A percentile compares a stretch with the other conserved stretches of the same genome.
Conservation (phyloP, 2,329 filamentous ascomycete genomes). For the Stachybotrys chartarum region DNA sequence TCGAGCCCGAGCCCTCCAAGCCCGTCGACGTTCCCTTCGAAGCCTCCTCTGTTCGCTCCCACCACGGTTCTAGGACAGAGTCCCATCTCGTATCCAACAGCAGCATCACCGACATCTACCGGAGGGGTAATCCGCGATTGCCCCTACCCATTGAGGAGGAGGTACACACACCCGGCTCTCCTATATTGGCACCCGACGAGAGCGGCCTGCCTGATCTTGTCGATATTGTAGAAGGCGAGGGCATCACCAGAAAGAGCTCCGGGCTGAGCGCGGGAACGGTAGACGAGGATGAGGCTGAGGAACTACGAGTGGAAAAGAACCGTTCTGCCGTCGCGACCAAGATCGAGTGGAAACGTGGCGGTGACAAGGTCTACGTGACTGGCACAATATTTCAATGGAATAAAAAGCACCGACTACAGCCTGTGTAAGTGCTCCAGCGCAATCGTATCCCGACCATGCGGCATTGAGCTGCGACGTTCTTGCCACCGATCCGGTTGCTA, state of each 20-base stretch:
- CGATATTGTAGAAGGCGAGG: constrained; percentile 40
- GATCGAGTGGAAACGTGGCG: constrained; percentile 77
- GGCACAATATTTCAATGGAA: constrained; percentile 98
- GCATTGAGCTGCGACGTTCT: neutral
- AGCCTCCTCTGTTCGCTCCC: constrained; percentile 26
- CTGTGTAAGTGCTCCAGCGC: constrained; percentile 57
- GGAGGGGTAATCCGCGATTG: constrained; percentile 73
- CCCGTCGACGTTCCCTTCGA: constrained; percentile 51
- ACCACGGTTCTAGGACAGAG: constrained; percentile 29
- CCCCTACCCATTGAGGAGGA: constrained; percentile 93
- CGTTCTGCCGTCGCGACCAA: constrained; percentile 74
- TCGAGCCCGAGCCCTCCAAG: constrained; percentile 40
- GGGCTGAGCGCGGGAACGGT: constrained; percentile 55
- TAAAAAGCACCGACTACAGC: constrained; percentile 80
- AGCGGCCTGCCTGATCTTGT: constrained; percentile 43
- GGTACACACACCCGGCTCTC: constrained; percentile 80
- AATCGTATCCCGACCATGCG: neutral
- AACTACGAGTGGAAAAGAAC: constrained; percentile 67
- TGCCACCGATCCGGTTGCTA: neutral
- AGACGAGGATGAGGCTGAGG: constrained; percentile 74
- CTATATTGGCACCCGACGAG: constrained; percentile 71
- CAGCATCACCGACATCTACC: constrained; percentile 58
- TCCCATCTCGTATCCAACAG: constrained; percentile 40
- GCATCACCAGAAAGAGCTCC: constrained; percentile 47
- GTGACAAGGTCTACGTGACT: constrained; percentile 91